These are phyloP conservation scores for Lactifluus subvellereus DNA, from an alignment of 768 basidiomycete species.

Conservation along the genomic window DNA sequence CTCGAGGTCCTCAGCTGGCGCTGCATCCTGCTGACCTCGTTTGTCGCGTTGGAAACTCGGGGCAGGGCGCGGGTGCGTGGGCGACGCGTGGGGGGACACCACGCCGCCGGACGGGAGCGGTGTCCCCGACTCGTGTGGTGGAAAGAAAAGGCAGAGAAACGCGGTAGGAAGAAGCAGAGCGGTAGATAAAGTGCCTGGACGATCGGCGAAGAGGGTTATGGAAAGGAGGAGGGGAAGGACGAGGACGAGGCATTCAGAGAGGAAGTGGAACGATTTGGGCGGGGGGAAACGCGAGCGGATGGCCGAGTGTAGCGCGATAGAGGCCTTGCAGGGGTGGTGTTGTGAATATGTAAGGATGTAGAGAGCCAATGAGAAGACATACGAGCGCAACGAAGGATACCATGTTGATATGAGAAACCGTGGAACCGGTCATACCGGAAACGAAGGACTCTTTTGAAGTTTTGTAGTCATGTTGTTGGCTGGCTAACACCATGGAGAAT, in stretches of 20 bases:
- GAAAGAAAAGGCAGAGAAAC: slow-evolving; percentile 39
- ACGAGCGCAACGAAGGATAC: slow-evolving; percentile 64
- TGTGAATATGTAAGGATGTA: not conserved
- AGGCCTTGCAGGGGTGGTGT: slow-evolving; percentile 41
- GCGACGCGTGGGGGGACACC: slow-evolving; percentile 25
- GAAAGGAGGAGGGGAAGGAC: slow-evolving; percentile 75
- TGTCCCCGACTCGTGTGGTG: slow-evolving; percentile 40
- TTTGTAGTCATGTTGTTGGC: slow-evolving; percentile 47
- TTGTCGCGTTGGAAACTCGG: slow-evolving; percentile 13
- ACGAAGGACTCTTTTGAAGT: slow-evolving; percentile 78
- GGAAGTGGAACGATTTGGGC: slow-evolving; percentile 39
- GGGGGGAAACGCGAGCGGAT: slow-evolving; percentile 44
- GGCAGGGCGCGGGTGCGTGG: slow-evolving; percentile 9
- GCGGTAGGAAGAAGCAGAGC: slow-evolving; percentile 43
- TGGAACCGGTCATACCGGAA: slow-evolving; percentile 64
- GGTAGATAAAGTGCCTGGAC: slow-evolving; percentile 47
- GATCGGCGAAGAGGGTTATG: slow-evolving; percentile 67
- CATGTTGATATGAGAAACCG: slow-evolving; percentile 59
- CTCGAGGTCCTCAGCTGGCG: not conserved
- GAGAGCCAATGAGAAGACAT: slow-evolving; percentile 28
- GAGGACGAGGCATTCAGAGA: slow-evolving; percentile 60
- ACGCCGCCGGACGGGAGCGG: slow-evolving; percentile 46
- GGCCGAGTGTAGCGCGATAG: slow-evolving; percentile 64
- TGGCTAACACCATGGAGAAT: not conserved
- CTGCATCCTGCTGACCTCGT: not conserved